phyloP scores from a whole-genome alignment of 2,329 filamentous ascomycete species.

The Acrodontium crateriforme region DNA sequence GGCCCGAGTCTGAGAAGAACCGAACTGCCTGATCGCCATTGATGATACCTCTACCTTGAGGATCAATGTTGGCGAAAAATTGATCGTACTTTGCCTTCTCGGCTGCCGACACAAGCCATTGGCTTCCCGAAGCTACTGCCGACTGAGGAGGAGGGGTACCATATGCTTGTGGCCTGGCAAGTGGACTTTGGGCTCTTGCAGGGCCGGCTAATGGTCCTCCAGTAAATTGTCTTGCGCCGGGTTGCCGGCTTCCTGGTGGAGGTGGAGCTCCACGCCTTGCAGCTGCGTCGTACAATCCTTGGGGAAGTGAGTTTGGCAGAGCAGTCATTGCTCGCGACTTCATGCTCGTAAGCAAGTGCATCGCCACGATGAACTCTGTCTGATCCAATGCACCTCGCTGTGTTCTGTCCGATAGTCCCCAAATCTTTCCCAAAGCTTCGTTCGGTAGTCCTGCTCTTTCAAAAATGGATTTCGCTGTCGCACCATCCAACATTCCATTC shows the following conservation, averaged over 20 bases:
- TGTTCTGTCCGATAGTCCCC: slow-evolving; percentile 88
- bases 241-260: slow-evolving; percentile 27
- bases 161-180: slow-evolving; percentile 36
- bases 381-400: slow-evolving; percentile 74
- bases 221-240: slow-evolving; percentile 54
- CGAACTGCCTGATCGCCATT: slow-evolving; percentile 87
- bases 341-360: slow-evolving; percentile 89
- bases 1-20: slow-evolving; percentile 84
- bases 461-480: slow-evolving; percentile 76
- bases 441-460: slow-evolving; percentile 84
- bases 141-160: slow-evolving; percentile 35
- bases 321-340: slow-evolving; percentile 70
- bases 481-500: slow-evolving; percentile 59
- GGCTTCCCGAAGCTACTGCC: slow-evolving; percentile 43
- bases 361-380: slow-evolving; percentile 93
- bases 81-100: slow-evolving; percentile 83
- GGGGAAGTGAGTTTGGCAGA: slow-evolving; percentile 67
- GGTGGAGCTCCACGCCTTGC: slow-evolving; percentile 48
- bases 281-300: slow-evolving; percentile 81
- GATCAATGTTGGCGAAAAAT: slow-evolving; percentile 75
- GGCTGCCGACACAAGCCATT: slow-evolving; percentile 70
- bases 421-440: slow-evolving; percentile 84
- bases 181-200: slow-evolving; percentile 47
- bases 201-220: slow-evolving; percentile 36
- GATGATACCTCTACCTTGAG: slow-evolving; percentile 64